These are phyloP conservation scores for Yamadazyma sp. DNA, from an alignment of 805 yeast genomes.

Conservation along the genomic window DNA sequence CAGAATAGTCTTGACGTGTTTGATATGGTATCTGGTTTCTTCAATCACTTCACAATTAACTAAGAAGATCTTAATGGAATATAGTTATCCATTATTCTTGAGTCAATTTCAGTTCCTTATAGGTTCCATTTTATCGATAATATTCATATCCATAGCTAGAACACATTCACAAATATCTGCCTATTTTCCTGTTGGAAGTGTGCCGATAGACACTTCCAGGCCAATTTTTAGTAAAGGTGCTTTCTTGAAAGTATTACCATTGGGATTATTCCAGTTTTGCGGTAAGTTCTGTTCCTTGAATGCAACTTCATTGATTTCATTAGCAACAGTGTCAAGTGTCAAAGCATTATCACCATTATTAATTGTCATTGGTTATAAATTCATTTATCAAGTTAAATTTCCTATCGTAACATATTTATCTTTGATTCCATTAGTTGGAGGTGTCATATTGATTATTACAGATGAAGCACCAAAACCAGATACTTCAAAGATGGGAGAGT, in stretches of 20 bases:
- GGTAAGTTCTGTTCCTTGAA: constrained; percentile 62
- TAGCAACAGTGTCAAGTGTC: constrained; percentile 70
- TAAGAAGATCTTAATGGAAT: constrained; percentile 49
- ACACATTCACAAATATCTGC: constrained; percentile 24
- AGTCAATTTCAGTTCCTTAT: constrained; percentile 63
- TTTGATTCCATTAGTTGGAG: constrained; percentile 48
- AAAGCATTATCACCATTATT: constrained; percentile 65
- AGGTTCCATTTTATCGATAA: constrained; percentile 42
- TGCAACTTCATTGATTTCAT: constrained; percentile 63
- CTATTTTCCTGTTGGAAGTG: constrained; percentile 52
- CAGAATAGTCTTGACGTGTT: constrained; percentile 42
- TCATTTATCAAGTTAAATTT: constrained; percentile 48
- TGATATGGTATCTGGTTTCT: constrained; percentile 60
- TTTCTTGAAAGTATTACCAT: constrained; percentile 51
- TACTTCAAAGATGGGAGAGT: constrained; percentile 9
- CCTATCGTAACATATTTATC: constrained; percentile 51
- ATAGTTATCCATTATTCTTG: constrained; percentile 60
- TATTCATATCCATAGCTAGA: constrained; percentile 34
- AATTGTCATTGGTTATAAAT: constrained; percentile 54
- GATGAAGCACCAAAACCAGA: constrained; percentile 19
- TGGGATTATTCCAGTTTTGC: constrained; percentile 62
- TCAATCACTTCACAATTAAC: constrained; percentile 65
- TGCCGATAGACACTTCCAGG: constrained; percentile 37
- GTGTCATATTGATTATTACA: constrained; percentile 50
- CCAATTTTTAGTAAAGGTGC: constrained; percentile 26